Evolutionary conservation across 768 basidiomycete genomes (phyloP), one percentile per base, ranked within the genome.

Genomic region (Leccinellum luteum): DNA sequence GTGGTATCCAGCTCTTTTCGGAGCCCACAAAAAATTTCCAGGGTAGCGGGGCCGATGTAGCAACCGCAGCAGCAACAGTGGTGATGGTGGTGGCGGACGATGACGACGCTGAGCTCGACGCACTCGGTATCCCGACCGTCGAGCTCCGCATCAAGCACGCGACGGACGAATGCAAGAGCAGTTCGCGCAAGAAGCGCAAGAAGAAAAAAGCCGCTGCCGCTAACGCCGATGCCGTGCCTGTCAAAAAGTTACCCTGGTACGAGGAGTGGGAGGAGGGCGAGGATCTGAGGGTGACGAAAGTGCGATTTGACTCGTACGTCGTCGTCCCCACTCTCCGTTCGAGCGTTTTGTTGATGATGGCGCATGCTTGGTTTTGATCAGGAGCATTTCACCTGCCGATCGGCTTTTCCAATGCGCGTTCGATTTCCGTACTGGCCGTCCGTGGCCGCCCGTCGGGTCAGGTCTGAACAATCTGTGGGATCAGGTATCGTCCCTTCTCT

Each of bases 261-360:
- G 83, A 89, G 58, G 74, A 82, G n/a, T 92, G 90, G 90, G 81
- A 80, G 51, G 82, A 86, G 43, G 75, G 73, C 3, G 88, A 90
- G 67, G 70, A 76, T 49, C 70, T 78, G 31, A 75, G 83, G 57
- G 69, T 74, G 38, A 72, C 67, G 4, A 72, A 66, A 28, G 72
- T 71, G 43, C 74, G 70, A 34, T 81, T 80, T 56, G 76, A 88
- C 65, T 69, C 74, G 87, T 89, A 60, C 63, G 85, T 65, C 38
- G 25, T 52, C 4, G n/a, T 21, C n/a, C n/a, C n/a, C n/a, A n/a
- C n/a, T n/a, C 2, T 2, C 2, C 17, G 17, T 38, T 38, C 5
- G 13, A 3, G 19, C 0, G 53, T 28, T 13, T 13, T 31, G 19
- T 23, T 30, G 49, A 60, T 38, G 53, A 31, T 63, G 48, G 28